Evolutionary conservation across 192 early-diverging fungal genomes (phyloP).

Genomic region (Coemansia sp.): DNA sequence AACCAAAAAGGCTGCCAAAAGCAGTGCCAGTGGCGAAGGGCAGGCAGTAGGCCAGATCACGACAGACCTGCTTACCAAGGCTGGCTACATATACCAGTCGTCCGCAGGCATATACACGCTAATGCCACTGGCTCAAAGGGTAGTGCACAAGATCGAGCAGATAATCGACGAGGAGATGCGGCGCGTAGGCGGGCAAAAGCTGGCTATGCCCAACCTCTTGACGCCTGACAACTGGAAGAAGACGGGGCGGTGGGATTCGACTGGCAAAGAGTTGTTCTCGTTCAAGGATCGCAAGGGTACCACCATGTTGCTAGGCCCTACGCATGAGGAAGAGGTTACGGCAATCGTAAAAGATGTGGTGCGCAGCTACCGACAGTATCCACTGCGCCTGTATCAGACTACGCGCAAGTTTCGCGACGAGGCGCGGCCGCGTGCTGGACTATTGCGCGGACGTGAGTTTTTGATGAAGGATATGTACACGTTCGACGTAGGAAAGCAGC

Average conservation of each 20-base stretch:
- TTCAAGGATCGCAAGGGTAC: slow-evolving; percentile 73
- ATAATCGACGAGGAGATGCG: slow-evolving; percentile 84
- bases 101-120: slow-evolving; percentile 80
- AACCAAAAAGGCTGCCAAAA: slow-evolving; percentile 29
- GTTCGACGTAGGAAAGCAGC: slow-evolving; percentile 69
- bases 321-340: slow-evolving; percentile 93
- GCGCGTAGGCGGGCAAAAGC: slow-evolving; percentile 68
- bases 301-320: slow-evolving; percentile 74
- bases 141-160: slow-evolving; percentile 68
- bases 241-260: slow-evolving; percentile 74
- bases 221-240: slow-evolving; percentile 70
- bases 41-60: slow-evolving; percentile 1
- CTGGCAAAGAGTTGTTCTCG: slow-evolving; percentile 68
- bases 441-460: slow-evolving; percentile 86
- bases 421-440: slow-evolving; percentile 73
- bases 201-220: slow-evolving; percentile 68
- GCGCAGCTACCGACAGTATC: slow-evolving; percentile 68
- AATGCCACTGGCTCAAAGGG: slow-evolving; percentile 76
- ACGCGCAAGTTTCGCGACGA: slow-evolving; percentile 86
- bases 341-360: slow-evolving; percentile 64
- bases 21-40: neutral
- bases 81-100: slow-evolving; percentile 65
- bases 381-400: slow-evolving; percentile 84
- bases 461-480: slow-evolving; percentile 96
- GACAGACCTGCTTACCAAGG: slow-evolving; percentile 39